These are phyloP conservation scores for Saccharomyces hybrid DNA, from an alignment of 1,139 yeast genomes.

Conservation along the genomic window DNA sequence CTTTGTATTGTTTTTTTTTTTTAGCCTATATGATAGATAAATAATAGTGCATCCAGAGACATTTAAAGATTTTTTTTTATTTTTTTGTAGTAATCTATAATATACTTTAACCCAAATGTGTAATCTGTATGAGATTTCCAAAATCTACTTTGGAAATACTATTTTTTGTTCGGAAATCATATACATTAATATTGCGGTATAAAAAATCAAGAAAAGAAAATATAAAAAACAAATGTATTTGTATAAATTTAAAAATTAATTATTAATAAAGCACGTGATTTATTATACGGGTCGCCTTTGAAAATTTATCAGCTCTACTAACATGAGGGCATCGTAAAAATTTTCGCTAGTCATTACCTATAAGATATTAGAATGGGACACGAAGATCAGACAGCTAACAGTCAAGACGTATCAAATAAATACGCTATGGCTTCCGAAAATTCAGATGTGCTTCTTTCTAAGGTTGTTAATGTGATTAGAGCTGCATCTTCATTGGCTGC, in stretches of 20 bases:
- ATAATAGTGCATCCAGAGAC: too few species aligned
- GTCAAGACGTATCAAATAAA: background rate
- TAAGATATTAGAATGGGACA: background rate
- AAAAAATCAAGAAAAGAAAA: too few species aligned
- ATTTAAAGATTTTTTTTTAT: too few species aligned
- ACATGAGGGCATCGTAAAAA: constrained; percentile 1
- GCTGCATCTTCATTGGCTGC: constrained; percentile 67
- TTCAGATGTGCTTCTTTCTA: constrained; percentile 26
- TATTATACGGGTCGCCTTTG: background rate
- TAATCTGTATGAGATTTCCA: background rate
- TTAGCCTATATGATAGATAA: too few species aligned
- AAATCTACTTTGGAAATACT: background rate
- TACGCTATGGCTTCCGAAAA: constrained; percentile 6
- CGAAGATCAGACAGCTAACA: background rate
- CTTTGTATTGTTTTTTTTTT: too few species aligned
- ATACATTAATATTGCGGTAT: background rate
- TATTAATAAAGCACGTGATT: background rate
- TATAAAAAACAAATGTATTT: background rate
- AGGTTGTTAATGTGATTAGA: constrained; percentile 51
- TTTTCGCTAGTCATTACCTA: background rate
- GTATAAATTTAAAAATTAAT: background rate
- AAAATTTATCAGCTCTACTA: too few species aligned
- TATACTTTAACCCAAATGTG: background rate
- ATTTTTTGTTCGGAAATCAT: background rate
- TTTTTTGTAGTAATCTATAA: too few species aligned